Evolutionary conservation across 2,329 filamentous ascomycete species (phyloP).

Genomic region (Xylaria sp.): DNA sequence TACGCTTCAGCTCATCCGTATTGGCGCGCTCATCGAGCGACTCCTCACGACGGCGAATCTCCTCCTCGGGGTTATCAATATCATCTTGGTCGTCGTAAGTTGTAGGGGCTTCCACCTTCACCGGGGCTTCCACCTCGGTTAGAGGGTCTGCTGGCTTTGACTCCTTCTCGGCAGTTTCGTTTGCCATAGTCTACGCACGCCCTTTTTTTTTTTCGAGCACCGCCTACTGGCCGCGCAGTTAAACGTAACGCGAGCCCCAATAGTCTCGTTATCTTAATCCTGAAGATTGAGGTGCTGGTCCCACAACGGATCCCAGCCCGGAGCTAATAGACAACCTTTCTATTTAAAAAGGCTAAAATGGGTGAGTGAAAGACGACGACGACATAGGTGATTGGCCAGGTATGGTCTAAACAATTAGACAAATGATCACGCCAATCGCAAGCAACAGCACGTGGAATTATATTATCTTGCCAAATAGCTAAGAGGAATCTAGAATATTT

Average conservation of each 20-base stretch:
- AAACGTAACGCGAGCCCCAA: neutral
- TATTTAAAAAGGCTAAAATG: neutral
- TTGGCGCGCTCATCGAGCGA: constrained; percentile 43
- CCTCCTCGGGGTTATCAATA: constrained; percentile 44
- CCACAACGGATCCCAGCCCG: neutral
- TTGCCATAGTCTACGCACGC: constrained; percentile 42
- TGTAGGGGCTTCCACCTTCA: constrained; percentile 35
- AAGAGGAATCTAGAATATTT: constrained; percentile 1
- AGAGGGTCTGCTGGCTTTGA: constrained; percentile 43
- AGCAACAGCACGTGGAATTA: neutral
- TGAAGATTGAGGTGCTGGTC: constrained; percentile 4
- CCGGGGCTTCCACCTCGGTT: constrained; percentile 38
- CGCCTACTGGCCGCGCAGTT: constrained; percentile 2
- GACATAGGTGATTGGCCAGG: constrained; percentile 4
- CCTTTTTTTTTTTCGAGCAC: constrained; percentile 10
- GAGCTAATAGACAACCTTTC: neutral
- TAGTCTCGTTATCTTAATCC: neutral
- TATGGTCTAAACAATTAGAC: constrained; percentile 5
- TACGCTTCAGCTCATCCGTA: constrained; percentile 53
- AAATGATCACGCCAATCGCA: constrained; percentile 11
- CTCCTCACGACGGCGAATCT: constrained; percentile 45
- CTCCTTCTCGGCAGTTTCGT: constrained; percentile 43
- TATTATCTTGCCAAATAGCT: constrained; percentile 1
- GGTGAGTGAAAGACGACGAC: neutral
- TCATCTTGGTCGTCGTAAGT: constrained; percentile 38